Evolutionary conservation across 768 basidiomycete species (phyloP).

Genomic region (Rhodocollybia butyracea): DNA sequence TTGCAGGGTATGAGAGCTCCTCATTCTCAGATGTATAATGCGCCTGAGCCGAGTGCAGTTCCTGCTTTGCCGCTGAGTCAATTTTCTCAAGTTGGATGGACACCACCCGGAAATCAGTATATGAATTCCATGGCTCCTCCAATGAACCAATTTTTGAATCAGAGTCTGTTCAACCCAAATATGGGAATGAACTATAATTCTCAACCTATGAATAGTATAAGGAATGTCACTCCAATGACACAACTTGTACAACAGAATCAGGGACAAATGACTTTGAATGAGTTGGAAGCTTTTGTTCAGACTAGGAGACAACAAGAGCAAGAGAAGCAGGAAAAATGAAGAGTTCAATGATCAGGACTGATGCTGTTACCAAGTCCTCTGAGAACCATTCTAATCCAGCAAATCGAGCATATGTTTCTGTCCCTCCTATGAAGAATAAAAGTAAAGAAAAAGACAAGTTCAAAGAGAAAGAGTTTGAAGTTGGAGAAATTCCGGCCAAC

Average conservation of each 20-base stretch:
- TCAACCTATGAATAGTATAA: neutral
- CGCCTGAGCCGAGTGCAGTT: neutral
- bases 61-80: neutral
- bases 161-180: neutral
- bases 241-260: neutral
- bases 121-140: too few relatives aligned
- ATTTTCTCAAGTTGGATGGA: constrained; percentile 1
- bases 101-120: neutral
- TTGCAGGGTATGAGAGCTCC: neutral
- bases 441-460: neutral
- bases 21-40: neutral
- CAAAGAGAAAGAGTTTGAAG: neutral
- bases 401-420: neutral
- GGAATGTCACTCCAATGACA: neutral
- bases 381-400: neutral
- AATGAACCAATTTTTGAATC: neutral
- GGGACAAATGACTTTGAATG: neutral
- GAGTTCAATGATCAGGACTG: neutral
- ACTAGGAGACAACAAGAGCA: neutral
- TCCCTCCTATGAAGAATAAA: too few relatives aligned
- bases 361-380: neutral
- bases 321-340: neutral
- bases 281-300: neutral
- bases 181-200: neutral
- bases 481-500: neutral